Base-by-base conservation (phyloP, 1,139 yeast genomes). In the Scheffersomyces illinoinensis region DNA sequence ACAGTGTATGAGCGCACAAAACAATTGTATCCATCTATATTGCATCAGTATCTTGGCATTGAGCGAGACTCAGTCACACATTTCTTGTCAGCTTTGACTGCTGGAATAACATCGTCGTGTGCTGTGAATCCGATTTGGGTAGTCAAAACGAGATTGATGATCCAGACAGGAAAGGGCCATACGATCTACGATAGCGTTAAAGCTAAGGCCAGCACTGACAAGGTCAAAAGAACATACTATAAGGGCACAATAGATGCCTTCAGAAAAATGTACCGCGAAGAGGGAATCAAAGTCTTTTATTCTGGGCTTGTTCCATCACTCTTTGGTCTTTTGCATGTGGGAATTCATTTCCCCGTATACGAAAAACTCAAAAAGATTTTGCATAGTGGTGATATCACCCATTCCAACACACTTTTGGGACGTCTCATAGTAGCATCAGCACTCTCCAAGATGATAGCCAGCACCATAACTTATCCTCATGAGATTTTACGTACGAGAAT, bases 81-180 rank as follows among this genome's bases (percentile, higher is more conserved):
- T 74, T 88, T 93, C 60, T 77, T 85, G 59, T 86, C 96, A 52
- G 98, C 99, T 0, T 82, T 93, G 57, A 85, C 93, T 4, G 97
- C 98, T 0, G 99, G 99, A 20, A 86, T 91, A 64, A 85, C 88
- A 10, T 90, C 97, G 3, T 90, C 98, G 0, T 80, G 92, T n/a
- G 76, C 89, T 10, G 96, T 97, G 0, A 96, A 95, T 73, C 99
- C 99, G 7, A 91, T 95, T 47, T 95, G 99, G 99, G 98, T 95
- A 46, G 92, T 95, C 50, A 95, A 95, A 72, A 95, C 99, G 1
- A 78, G 99, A 67, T 77, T 95, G 56, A 95, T 95, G 98, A 81
- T 93, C 50, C 98, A 93, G 74, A 87, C 89, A 50, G 87, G 84
- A 19, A 73, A 77, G 57, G 84, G 85, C 3, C 68, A 68, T 43